Conservation (phyloP, 2,329 filamentous ascomycete species). For the Ramularia endophylla region DNA sequence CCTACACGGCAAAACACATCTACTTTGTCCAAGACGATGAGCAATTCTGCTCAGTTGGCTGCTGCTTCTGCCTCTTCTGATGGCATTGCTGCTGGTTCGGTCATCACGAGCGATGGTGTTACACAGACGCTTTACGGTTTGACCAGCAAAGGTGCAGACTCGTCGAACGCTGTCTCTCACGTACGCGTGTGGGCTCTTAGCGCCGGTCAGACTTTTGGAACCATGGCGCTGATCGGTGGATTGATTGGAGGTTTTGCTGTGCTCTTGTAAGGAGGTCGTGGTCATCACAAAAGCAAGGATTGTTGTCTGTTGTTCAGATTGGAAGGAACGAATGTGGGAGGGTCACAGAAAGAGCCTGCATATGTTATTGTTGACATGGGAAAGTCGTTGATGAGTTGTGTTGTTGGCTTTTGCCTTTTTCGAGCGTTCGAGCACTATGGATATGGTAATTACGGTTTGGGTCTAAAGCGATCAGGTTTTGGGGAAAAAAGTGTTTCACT, state of each 20-base stretch:
- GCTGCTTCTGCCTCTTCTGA: slow-evolving; percentile 13
- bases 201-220: slow-evolving; percentile 51
- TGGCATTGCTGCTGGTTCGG: slow-evolving; percentile 30
- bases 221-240: slow-evolving; percentile 48
- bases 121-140: slow-evolving; percentile 33
- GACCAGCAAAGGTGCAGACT: slow-evolving; percentile 21
- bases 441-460: no score
- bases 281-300: no score
- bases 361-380: no score
- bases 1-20: slow-evolving; percentile 57
- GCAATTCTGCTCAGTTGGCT: slow-evolving; percentile 33
- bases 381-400: no score
- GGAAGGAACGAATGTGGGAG: no score
- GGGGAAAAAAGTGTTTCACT: no score
- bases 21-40: slow-evolving; percentile 41
- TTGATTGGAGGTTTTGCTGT: slow-evolving; percentile 54
- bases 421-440: no score
- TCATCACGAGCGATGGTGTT: slow-evolving; percentile 28
- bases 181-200: slow-evolving; percentile 39
- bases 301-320: no score
- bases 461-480: no score
- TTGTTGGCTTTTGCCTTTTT: no score
- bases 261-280: slow-evolving; percentile 24
- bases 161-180: slow-evolving; percentile 7
- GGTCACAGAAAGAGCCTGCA: no score